phyloP scores from a whole-genome alignment of 805 yeast genomes.

The Lipomyces spencermartinsiae region DNA sequence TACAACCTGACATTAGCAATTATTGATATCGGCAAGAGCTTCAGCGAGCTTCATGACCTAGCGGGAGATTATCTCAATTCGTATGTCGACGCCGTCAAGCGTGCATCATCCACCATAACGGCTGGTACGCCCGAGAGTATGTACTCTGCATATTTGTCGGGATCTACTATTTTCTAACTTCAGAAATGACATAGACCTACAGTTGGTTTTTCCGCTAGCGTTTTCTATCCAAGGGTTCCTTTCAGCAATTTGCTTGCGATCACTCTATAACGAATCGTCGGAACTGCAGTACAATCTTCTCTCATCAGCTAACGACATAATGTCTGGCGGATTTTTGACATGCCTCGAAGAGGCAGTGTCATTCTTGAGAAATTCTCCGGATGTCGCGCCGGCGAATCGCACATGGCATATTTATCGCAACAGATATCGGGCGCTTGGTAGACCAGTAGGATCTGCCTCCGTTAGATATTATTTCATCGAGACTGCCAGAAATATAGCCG shows the following conservation, averaged over 20 bases:
- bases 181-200: slow-evolving; percentile 17
- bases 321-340: slow-evolving; percentile 12
- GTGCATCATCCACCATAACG: background rate
- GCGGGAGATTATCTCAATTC: slow-evolving; percentile 39
- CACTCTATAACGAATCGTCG: slow-evolving; percentile 13
- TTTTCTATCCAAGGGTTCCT: slow-evolving; percentile 47
- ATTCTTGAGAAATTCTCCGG: slow-evolving; percentile 13
- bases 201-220: slow-evolving; percentile 35
- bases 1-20: slow-evolving; percentile 48
- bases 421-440: slow-evolving; percentile 20
- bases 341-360: slow-evolving; percentile 30
- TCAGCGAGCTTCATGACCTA: slow-evolving; percentile 46
- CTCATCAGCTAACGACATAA: slow-evolving; percentile 3
- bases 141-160: background rate
- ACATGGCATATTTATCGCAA: slow-evolving; percentile 24
- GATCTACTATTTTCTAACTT: background rate
- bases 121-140: background rate
- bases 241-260: slow-evolving; percentile 42
- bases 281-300: slow-evolving; percentile 16
- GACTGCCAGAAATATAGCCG: slow-evolving; percentile 42
- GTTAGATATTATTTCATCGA: slow-evolving; percentile 26
- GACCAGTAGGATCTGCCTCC: slow-evolving; percentile 45
- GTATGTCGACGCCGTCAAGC: slow-evolving; percentile 41
- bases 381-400: slow-evolving; percentile 2
- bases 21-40: slow-evolving; percentile 31